Evolutionary conservation across 2,329 filamentous ascomycete species (phyloP).

Genomic region (Myotisia sp.): DNA sequence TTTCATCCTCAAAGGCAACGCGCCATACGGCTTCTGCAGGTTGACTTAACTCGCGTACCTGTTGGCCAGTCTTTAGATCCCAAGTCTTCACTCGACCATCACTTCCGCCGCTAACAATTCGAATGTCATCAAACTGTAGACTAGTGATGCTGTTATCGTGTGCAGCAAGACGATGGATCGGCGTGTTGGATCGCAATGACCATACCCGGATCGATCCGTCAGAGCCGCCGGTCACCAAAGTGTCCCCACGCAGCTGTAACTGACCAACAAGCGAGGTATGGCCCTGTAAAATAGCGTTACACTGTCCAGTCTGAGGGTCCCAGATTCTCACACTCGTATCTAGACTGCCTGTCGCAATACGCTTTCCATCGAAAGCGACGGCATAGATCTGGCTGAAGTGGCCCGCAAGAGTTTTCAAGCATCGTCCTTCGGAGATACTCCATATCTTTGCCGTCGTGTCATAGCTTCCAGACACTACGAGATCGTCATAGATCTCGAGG

Average conservation of each 20-base stretch:
- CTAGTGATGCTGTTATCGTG: constrained; percentile 98
- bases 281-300: constrained; percentile 82
- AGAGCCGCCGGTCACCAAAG: constrained; percentile 86
- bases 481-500: constrained; percentile 86
- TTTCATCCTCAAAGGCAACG: constrained; percentile 95
- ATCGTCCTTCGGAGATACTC: constrained; percentile 93
- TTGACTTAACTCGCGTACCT: constrained; percentile 79
- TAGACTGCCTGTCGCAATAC: constrained; percentile 86
- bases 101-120: constrained; percentile 89
- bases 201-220: constrained; percentile 94
- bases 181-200: constrained; percentile 78
- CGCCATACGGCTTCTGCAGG: constrained; percentile 94
- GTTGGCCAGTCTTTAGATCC: constrained; percentile 81
- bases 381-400: constrained; percentile 99
- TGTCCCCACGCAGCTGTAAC: constrained; percentile 87
- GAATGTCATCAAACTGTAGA: constrained; percentile 87
- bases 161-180: constrained; percentile 85
- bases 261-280: constrained; percentile 96
- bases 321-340: constrained; percentile 96
- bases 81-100: constrained; percentile 98
- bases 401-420: constrained; percentile 74
- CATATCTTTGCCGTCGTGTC: constrained; percentile 94
- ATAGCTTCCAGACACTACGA: constrained; percentile 96
- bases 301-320: constrained; percentile 78
- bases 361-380: constrained; percentile 86